Conservation (phyloP, 306 rosid genomes). For the Cucurbita ficifolia region DNA sequence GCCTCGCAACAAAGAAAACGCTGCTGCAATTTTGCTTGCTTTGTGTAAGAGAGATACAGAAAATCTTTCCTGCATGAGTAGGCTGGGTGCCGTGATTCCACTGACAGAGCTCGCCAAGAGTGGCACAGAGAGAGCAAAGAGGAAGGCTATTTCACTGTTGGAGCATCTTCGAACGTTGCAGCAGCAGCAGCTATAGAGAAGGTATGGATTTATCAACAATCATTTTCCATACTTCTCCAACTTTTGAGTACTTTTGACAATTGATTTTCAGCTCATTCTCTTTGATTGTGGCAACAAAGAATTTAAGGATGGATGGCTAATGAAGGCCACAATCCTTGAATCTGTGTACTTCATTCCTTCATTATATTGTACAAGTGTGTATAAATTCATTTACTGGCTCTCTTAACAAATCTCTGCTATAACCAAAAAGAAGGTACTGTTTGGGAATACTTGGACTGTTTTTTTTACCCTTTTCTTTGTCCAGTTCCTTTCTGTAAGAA, state of each 20-base stretch:
- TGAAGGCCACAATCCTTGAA: constrained; percentile 34
- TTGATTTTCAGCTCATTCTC: background rate
- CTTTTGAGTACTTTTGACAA: constrained; percentile 9
- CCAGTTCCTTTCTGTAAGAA: background rate
- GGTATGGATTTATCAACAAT: background rate
- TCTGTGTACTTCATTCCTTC: constrained; percentile 31
- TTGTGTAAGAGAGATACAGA: constrained; percentile 70
- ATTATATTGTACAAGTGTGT: constrained; percentile 26
- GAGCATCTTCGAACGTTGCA: constrained; percentile 64
- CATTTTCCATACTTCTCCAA: background rate
- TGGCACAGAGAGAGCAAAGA: constrained; percentile 84
- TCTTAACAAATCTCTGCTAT: background rate
- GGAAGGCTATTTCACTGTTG: constrained; percentile 80
- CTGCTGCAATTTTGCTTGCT: constrained; percentile 76
- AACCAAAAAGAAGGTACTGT: background rate
- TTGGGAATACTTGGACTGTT: background rate
- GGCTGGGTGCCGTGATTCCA: constrained; percentile 85
- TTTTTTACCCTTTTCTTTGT: background rate
- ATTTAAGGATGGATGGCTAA: constrained; percentile 25
- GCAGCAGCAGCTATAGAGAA: constrained; percentile 26
- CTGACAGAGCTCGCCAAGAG: constrained; percentile 57
- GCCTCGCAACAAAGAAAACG: constrained; percentile 84
- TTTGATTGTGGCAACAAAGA: background rate
- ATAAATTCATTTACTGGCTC: constrained; percentile 16
- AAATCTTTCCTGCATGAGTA: constrained; percentile 60